These are phyloP conservation scores for Vanderwaltozyma yarrowii DNA, from an alignment of 805 yeast genomes.

Conservation along the genomic window DNA sequence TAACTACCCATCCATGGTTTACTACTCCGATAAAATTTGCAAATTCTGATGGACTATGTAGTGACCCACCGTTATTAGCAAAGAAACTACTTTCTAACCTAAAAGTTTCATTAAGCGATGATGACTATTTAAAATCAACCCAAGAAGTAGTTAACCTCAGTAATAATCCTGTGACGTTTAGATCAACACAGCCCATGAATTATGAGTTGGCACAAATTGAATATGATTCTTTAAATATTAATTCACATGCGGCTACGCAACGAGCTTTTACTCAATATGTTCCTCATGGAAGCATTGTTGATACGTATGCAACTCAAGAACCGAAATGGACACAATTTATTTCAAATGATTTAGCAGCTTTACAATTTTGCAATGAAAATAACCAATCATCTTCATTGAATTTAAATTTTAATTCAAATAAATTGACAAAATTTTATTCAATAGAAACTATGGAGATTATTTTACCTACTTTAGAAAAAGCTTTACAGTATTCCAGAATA, in stretches of 20 bases:
- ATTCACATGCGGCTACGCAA: slow-evolving; percentile 16
- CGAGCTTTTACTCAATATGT: slow-evolving; percentile 11
- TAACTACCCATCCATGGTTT: slow-evolving; percentile 49
- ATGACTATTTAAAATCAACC: slow-evolving; percentile 29
- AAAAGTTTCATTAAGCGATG: slow-evolving; percentile 44
- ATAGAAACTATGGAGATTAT: slow-evolving; percentile 18
- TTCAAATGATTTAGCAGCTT: slow-evolving; percentile 19
- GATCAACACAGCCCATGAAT: slow-evolving; percentile 38
- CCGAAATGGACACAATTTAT: slow-evolving; percentile 17
- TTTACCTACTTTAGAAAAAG: slow-evolving; percentile 24
- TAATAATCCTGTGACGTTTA: not conserved
- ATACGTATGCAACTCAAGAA: slow-evolving; percentile 11
- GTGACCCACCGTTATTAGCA: slow-evolving; percentile 42
- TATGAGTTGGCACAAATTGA: slow-evolving; percentile 33
- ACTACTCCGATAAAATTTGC: slow-evolving; percentile 34
- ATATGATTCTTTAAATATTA: slow-evolving; percentile 8
- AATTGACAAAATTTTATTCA: slow-evolving; percentile 25
- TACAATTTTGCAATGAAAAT: slow-evolving; percentile 14
- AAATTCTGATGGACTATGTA: slow-evolving; percentile 40
- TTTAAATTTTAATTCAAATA: slow-evolving; percentile 15
- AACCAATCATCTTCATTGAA: not conserved
- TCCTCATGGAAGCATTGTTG: not conserved
- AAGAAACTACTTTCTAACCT: slow-evolving; percentile 41
- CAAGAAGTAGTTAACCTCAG: slow-evolving; percentile 6
- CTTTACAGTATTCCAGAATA: slow-evolving; percentile 15